phyloP scores from a whole-genome alignment of 176 grass and related monocot genomes.

The Aegilops bicornis region DNA sequence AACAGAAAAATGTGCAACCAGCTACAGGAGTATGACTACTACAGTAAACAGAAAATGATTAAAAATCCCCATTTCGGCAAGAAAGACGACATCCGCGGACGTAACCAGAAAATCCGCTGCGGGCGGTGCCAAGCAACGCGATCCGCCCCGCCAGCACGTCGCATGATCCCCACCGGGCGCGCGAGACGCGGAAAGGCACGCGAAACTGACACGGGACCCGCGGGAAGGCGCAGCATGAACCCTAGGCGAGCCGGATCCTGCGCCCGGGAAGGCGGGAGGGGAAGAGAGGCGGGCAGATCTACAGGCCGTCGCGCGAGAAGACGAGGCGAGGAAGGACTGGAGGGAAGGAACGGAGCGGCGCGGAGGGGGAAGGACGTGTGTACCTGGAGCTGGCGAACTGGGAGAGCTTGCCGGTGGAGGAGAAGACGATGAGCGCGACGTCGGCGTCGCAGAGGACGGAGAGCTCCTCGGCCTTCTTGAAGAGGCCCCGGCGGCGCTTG shows the following conservation, averaged over 20 bases:
- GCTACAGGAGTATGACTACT: neutral
- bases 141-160: neutral
- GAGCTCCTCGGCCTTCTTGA: slow-evolving; percentile 97
- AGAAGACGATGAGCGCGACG: slow-evolving; percentile 93
- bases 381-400: slow-evolving; percentile 89
- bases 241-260: slow-evolving; percentile 40
- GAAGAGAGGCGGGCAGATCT: slow-evolving; percentile 31
- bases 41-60: slow-evolving; percentile 8
- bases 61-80: slow-evolving; percentile 28
- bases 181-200: neutral
- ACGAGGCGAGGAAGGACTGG: neutral
- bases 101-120: neutral
- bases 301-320: neutral
- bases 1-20: neutral
- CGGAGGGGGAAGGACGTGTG: neutral
- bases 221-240: neutral
- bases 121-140: neutral
- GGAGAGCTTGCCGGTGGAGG: slow-evolving; percentile 83
- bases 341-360: too few species aligned
- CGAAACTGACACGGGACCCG: neutral
- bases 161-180: neutral
- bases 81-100: neutral
- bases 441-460: slow-evolving; percentile 89
- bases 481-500: slow-evolving; percentile 87
- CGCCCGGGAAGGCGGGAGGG: neutral